Evolutionary conservation across 2,329 filamentous ascomycete genomes (phyloP).

Genomic region (Microdochium bolleyi): DNA sequence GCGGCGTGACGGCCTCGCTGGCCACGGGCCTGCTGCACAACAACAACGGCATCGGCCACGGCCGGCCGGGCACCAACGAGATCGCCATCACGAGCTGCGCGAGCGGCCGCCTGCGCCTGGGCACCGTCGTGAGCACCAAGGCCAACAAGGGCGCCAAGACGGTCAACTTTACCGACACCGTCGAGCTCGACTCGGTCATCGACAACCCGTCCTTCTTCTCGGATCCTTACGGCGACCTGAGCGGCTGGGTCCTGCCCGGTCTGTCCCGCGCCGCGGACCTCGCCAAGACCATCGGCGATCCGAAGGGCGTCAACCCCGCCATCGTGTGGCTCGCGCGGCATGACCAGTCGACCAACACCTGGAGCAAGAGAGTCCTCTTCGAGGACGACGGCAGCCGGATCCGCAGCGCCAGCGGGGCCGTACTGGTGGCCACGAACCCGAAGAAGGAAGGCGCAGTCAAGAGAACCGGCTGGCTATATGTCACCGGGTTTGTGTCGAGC

Average conservation of each 20-base stretch:
- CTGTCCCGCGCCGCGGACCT: slow-evolving; percentile 32
- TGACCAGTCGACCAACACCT: slow-evolving; percentile 11
- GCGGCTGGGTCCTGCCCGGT: slow-evolving; percentile 45
- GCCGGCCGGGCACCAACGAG: slow-evolving; percentile 25
- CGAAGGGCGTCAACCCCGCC: slow-evolving; percentile 28
- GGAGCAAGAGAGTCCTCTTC: slow-evolving; percentile 42
- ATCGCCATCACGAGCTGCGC: slow-evolving; percentile 33
- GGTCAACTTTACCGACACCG: slow-evolving; percentile 30
- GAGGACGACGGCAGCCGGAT: slow-evolving; percentile 47
- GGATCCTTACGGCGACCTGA: slow-evolving; percentile 46
- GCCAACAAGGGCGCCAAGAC: slow-evolving; percentile 12
- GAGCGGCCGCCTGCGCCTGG: slow-evolving; percentile 39
- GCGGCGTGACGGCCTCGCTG: slow-evolving; percentile 31
- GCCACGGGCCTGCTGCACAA: slow-evolving; percentile 38
- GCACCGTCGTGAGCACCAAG: slow-evolving; percentile 13
- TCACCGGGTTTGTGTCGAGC: slow-evolving; percentile 44
- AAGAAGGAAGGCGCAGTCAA: slow-evolving; percentile 25
- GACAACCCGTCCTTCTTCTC: slow-evolving; percentile 53
- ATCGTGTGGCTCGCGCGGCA: slow-evolving; percentile 34
- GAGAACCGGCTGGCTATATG: slow-evolving; percentile 48
- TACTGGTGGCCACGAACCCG: slow-evolving; percentile 45
- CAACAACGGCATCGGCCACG: slow-evolving; percentile 49
- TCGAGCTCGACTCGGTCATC: slow-evolving; percentile 34
- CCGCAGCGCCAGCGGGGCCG: slow-evolving; percentile 39
- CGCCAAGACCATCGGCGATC: slow-evolving; percentile 15